Percentiles rank a stretch among this genome's conserved stretches.
These are phyloP conservation scores for Phaseolus lunatus DNA, from an alignment of 306 rosid genomes.

Conservation along the genomic window DNA sequence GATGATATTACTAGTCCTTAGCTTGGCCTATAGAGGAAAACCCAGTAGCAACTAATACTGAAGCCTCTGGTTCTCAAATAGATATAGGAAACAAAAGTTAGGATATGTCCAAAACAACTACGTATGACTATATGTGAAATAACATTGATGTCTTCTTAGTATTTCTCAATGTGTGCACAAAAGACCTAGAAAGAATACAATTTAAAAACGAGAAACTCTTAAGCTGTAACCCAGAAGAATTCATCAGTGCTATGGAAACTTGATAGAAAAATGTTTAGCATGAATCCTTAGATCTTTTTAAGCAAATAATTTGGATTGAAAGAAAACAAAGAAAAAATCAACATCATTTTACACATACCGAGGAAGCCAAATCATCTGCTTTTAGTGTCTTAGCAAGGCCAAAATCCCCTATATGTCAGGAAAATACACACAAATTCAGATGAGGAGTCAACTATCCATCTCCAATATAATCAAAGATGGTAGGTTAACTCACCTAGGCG, in stretches of 20 bases:
- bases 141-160: neutral
- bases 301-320: neutral
- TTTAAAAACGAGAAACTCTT: conserved; percentile 10
- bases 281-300: conserved; percentile 10
- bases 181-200: neutral
- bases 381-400: conserved; percentile 98
- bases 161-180: neutral
- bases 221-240: conserved; percentile 9
- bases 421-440: conserved; percentile 45
- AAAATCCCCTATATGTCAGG: conserved; percentile 75
- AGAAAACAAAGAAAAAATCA: conserved; percentile 20
- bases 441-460: conserved; percentile 28
- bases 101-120: neutral
- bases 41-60: neutral
- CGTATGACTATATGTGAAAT: neutral
- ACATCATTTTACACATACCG: conserved; percentile 65
- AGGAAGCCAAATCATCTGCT: conserved; percentile 97
- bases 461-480: conserved; percentile 31
- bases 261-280: neutral
- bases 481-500: conserved; percentile 82
- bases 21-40: neutral
- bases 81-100: neutral
- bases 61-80: conserved; percentile 9
- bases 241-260: conserved; percentile 17
- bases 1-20: conserved; percentile 20